These are phyloP conservation scores for Aspergillus brasiliensis DNA, from an alignment of 2,329 filamentous ascomycete species.

Conservation along the genomic window DNA sequence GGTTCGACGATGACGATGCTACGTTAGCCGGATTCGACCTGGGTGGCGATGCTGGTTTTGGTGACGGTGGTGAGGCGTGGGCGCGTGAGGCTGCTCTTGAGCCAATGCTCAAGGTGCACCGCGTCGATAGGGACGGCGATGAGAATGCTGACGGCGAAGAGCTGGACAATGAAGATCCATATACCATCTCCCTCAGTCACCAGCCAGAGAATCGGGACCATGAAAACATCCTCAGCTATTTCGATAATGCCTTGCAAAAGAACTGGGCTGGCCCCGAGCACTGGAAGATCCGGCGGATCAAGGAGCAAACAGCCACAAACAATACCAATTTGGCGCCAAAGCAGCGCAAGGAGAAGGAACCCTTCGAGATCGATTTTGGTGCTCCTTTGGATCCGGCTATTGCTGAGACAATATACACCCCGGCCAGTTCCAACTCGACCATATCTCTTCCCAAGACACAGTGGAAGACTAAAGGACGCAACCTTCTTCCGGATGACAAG, in stretches of 20 bases:
- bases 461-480: constrained; percentile 90
- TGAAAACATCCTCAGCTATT: constrained; percentile 96
- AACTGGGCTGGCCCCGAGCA: constrained; percentile 99
- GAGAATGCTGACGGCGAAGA: constrained; percentile 56
- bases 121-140: constrained; percentile 52
- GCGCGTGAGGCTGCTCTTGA: constrained; percentile 84
- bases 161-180: constrained; percentile 71
- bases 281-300: constrained; percentile 95
- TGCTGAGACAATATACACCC: constrained; percentile 77
- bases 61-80: constrained; percentile 95
- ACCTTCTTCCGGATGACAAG: constrained; percentile 94
- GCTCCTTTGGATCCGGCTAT: constrained; percentile 71
- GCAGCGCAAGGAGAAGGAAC: constrained; percentile 90
- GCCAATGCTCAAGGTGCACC: constrained; percentile 79
- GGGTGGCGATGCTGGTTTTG: constrained; percentile 75
- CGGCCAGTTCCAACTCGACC: constrained; percentile 74
- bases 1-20: constrained; percentile 78
- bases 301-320: constrained; percentile 65
- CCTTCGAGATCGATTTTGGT: constrained; percentile 89
- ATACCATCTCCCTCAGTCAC: constrained; percentile 76
- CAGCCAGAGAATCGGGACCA: constrained; percentile 70
- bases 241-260: constrained; percentile 93
- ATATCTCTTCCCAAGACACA: constrained; percentile 91
- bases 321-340: constrained; percentile 48
- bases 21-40: constrained; percentile 70